Evolutionary conservation across 1,139 yeast species (phyloP), one percentile per base, ranked within the genome.

Genomic region (Yamadazyma membranifaciens): DNA sequence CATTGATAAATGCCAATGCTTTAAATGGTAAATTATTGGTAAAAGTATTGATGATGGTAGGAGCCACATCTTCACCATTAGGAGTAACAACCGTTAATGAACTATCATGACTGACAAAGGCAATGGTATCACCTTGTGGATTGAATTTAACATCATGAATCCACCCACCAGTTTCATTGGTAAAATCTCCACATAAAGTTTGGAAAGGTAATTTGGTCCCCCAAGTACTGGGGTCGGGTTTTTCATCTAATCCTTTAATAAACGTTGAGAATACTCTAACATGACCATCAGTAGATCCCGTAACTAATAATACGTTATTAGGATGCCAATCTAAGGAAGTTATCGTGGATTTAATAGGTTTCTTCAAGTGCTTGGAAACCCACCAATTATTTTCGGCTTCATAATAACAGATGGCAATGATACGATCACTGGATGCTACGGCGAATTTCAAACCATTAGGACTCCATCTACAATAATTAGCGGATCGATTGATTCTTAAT

Each of bases 381-480:
- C 99, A 94, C 99, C 99, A 94, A 61, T 94, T 96, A 62, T 92
- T 92, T 56, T 91, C 97, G 48, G 77, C 86, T 63, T 94, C 98
- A 62, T 87, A 92, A 67, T 91, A 92, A 68, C 98, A 94, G 38
- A 94, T 86, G 13, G 98, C 96, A 62, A 94, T 84, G 47, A 87
- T 83, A 43, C 98, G 74, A 42, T 96, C 98, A 41, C 96, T 87
- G 4, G 97, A 87, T 0, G 98, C 98, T 34, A 92, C 98, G 1
- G 98, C 98, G 65, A 94, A 92, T 69, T 94, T 94, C 57, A 69
- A 69, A 14, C 97, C 98, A 50, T 79, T 80, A 20, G 98, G 96
- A 4, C 96, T 87, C 98, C 98, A 92, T 51, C 81, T 76, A 43
- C 91, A 96, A 52, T 80, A 80, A 3, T 98, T 92, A 10, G 98